A percentile compares a stretch with the other conserved stretches of the same genome.
Evolutionary conservation across 305 asterid species (phyloP).

Genomic region (Fraxinus dipetala): DNA sequence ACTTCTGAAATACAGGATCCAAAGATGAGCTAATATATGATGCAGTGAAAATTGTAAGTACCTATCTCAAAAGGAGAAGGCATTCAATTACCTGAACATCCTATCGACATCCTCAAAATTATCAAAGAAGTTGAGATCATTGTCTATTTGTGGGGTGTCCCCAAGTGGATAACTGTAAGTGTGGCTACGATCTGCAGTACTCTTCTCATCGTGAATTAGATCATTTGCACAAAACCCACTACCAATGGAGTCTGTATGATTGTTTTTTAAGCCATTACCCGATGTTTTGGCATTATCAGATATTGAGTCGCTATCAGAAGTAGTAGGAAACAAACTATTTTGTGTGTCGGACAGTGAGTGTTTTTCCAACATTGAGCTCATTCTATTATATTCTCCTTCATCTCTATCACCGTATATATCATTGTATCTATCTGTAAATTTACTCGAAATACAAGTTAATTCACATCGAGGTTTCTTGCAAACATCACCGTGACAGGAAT

Average conservation of each 20-base stretch:
- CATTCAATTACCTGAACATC: conserved; percentile 62
- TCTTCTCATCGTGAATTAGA: conserved; percentile 36
- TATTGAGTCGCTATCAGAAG: conserved; percentile 32
- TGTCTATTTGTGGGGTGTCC: conserved; percentile 41
- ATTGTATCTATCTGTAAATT: conserved; percentile 34
- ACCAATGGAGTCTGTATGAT: conserved; percentile 34
- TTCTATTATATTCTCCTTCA: conserved; percentile 31
- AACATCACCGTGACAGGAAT: conserved; percentile 31
- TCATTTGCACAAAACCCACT: conserved; percentile 39
- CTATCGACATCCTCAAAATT: conserved; percentile 74
- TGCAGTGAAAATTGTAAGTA: background rate
- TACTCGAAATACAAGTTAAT: conserved; percentile 29
- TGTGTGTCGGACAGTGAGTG: conserved; percentile 36
- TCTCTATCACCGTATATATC: conserved; percentile 32
- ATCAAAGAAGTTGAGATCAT: conserved; percentile 47
- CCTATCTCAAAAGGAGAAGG: conserved; percentile 4
- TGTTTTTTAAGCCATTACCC: conserved; percentile 38
- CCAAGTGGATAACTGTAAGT: conserved; percentile 54
- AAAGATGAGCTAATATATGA: conserved; percentile 25
- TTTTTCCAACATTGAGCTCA: conserved; percentile 45
- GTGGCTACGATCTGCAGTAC: conserved; percentile 39
- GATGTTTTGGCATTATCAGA: conserved; percentile 40
- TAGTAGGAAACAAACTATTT: conserved; percentile 36
- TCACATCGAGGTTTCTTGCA: conserved; percentile 43
- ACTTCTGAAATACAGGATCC: conserved; percentile 43